phyloP scores from a whole-genome alignment of 208 protist genomes.

The Acanthamoeba castellanii region DNA sequence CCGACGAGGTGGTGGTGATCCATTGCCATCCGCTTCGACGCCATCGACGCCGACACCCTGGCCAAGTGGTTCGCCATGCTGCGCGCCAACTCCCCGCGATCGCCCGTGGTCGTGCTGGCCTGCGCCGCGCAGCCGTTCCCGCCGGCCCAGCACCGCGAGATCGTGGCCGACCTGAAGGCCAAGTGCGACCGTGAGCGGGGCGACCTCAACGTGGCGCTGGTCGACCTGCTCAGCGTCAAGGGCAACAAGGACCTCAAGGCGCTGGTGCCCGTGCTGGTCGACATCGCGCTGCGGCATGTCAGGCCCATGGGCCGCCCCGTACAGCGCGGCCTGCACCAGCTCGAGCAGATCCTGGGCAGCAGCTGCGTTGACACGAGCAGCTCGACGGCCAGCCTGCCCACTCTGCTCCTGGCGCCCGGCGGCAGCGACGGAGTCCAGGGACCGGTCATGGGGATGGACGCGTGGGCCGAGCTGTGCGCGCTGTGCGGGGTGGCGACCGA shows the following conservation, averaged over 20 bases:
- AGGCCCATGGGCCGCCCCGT: background rate
- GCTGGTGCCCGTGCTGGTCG: background rate
- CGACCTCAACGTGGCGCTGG: background rate
- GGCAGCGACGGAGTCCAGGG: background rate
- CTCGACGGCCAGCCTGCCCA: background rate
- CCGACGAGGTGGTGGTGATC: background rate
- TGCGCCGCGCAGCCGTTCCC: background rate
- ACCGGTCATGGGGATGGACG: background rate
- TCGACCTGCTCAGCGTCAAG: background rate
- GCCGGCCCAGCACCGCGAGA: background rate
- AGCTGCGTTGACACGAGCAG: background rate
- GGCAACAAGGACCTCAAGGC: slow-evolving; percentile 11
- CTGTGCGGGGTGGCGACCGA: background rate
- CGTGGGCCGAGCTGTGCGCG: background rate
- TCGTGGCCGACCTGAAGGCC: background rate
- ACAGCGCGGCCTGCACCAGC: background rate
- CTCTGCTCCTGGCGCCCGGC: background rate
- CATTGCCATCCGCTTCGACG: background rate
- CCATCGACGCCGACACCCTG: background rate
- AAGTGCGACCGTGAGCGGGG: background rate
- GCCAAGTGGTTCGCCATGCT: background rate
- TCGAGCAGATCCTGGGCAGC: background rate
- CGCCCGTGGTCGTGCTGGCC: background rate
- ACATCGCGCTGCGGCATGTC: background rate
- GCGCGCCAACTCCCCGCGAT: background rate